Conservation (phyloP, 305 asterid genomes). For the Vinca major region DNA sequence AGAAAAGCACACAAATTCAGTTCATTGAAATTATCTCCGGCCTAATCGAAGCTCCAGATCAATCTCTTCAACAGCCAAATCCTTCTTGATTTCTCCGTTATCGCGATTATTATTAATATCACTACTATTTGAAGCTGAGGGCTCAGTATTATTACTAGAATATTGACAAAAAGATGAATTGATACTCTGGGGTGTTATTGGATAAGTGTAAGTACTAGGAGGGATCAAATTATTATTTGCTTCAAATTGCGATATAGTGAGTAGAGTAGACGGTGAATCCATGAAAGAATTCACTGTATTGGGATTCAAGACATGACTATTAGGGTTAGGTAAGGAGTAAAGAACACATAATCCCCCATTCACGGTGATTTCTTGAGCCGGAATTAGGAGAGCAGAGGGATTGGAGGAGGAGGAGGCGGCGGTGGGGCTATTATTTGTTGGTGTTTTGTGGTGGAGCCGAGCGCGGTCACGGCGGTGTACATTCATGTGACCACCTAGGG, state of each 20-base stretch:
- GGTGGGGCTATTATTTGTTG: conserved; percentile 12
- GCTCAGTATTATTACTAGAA: conserved; percentile 26
- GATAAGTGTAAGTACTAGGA: conserved; percentile 13
- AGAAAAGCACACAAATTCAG: conserved; percentile 4
- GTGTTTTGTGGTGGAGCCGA: conserved; percentile 30
- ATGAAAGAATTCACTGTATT: conserved; percentile 13
- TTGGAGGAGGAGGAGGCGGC: conserved; percentile 5
- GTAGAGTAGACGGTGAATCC: conserved; percentile 22
- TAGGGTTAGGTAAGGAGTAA: conserved; percentile 49
- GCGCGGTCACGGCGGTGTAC: conserved; percentile 72
- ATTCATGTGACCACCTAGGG: conserved; percentile 85
- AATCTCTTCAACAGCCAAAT: conserved; percentile 31
- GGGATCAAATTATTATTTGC: conserved; percentile 20
- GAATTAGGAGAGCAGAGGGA: conserved; percentile 29
- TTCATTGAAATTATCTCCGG: conserved; percentile 19
- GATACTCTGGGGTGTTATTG: conserved; percentile 17
- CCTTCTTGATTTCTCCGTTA: conserved; percentile 8
- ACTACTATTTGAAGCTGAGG: conserved; percentile 22
- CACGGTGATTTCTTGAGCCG: conserved; percentile 26
- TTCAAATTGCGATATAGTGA: conserved; percentile 19
- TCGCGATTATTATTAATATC: conserved; percentile 8
- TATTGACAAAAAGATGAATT: conserved; percentile 26
- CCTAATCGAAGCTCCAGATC: conserved; percentile 72
- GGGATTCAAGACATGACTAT: conserved; percentile 26
- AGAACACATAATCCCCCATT: conserved; percentile 44